Evolutionary conservation across 176 grass and related monocot species (phyloP).

Genomic region (Metroxylon sagu): DNA sequence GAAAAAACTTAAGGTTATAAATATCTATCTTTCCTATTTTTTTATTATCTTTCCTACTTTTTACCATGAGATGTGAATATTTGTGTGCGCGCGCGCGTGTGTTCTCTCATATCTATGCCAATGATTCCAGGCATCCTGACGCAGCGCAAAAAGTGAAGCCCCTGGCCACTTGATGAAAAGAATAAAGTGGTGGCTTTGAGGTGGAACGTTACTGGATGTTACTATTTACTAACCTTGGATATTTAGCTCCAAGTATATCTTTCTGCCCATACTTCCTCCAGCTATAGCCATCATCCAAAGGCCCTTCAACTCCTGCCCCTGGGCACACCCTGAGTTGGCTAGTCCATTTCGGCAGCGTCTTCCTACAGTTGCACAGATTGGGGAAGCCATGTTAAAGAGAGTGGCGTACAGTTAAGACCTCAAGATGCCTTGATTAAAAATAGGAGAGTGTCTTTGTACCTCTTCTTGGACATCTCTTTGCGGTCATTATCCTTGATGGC

Average conservation of each 20-base stretch:
- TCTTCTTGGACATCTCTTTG: conserved; percentile 57
- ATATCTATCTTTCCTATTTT: too few species aligned
- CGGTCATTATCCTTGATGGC: conserved; percentile 15
- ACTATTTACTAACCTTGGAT: conserved; percentile 57
- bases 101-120: too few species aligned
- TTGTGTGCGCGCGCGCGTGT: too few species aligned
- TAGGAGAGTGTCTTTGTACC: conserved; percentile 15
- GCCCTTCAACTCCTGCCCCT: conserved; percentile 21
- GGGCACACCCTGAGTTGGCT: conserved; percentile 39
- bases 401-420: neutral
- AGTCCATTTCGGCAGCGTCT: conserved; percentile 29
- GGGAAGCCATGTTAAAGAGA: neutral
- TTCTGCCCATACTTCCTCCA: conserved; percentile 99
- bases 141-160: too few species aligned
- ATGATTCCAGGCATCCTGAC: too few species aligned
- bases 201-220: too few species aligned
- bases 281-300: conserved; percentile 55
- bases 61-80: too few species aligned
- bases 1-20: too few species aligned
- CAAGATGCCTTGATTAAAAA: neutral
- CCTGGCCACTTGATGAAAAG: neutral
- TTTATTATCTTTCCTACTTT: too few species aligned
- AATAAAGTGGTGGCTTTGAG: neutral
- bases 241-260: conserved; percentile 77
- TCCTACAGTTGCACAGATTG: conserved; percentile 25